phyloP scores from a whole-genome alignment of 2,329 filamentous ascomycete species.

The Colletotrichum sp. region DNA sequence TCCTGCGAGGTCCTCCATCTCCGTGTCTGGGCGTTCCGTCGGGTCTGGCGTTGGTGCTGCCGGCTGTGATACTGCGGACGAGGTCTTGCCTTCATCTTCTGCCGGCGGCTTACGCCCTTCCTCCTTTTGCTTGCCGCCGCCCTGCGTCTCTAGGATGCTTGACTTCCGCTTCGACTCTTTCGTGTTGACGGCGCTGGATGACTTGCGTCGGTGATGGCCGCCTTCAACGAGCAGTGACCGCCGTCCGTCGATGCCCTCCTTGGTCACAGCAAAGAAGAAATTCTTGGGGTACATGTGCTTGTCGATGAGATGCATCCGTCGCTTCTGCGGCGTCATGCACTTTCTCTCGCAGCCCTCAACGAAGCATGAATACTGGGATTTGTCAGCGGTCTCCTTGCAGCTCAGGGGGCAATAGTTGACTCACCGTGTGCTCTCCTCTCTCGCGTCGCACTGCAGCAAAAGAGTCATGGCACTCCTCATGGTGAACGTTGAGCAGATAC shows the following conservation, averaged over 20 bases:
- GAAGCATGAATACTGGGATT: conserved; percentile 79
- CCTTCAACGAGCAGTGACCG: conserved; percentile 76
- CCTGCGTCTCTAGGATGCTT: conserved; percentile 32
- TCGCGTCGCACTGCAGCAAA: conserved; percentile 74
- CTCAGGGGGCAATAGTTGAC: conserved; percentile 24
- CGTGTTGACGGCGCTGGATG: conserved; percentile 40
- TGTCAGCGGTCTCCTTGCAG: conserved; percentile 12
- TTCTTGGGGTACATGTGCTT: conserved; percentile 91
- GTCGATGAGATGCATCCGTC: conserved; percentile 87
- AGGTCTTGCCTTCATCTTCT: not conserved
- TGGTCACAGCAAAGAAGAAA: conserved; percentile 87
- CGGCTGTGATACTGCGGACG: not conserved
- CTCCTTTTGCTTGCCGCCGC: not conserved
- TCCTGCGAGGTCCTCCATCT: conserved; percentile 67
- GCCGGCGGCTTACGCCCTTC: not conserved
- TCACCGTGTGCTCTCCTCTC: conserved; percentile 84
- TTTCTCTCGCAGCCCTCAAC: conserved; percentile 86
- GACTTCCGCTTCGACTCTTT: conserved; percentile 37
- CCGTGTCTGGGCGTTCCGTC: conserved; percentile 42
- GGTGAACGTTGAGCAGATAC: conserved; percentile 81
- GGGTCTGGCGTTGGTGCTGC: not conserved
- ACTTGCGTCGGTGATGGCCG: conserved; percentile 51
- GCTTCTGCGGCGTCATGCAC: conserved; percentile 83
- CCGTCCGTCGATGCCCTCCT: conserved; percentile 86
- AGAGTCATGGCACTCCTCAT: conserved; percentile 90